phyloP scores from a whole-genome alignment of 1,284 basidiomycete genomes.

The Leccinum pachyderme region DNA sequence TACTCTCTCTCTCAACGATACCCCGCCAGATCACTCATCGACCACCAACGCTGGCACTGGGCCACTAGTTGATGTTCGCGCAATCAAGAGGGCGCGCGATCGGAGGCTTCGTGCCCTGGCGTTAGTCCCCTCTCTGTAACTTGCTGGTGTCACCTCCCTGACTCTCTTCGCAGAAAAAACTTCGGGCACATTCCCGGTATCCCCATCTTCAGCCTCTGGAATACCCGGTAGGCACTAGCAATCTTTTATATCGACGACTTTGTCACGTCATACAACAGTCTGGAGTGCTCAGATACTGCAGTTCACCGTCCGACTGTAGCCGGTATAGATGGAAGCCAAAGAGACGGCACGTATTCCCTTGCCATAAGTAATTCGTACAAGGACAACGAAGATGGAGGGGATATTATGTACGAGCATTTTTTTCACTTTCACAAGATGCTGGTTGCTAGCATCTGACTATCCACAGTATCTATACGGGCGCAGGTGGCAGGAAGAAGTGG shows the following conservation, averaged over 20 bases:
- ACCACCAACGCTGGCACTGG: not conserved
- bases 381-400: slow-evolving; percentile 27
- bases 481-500: slow-evolving; percentile 19
- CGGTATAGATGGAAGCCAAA: slow-evolving; percentile 21
- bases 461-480: slow-evolving; percentile 29
- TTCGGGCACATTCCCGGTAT: slow-evolving; percentile 23
- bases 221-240: slow-evolving; percentile 11
- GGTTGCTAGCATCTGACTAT: slow-evolving; percentile 1
- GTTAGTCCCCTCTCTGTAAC: slow-evolving; percentile 8
- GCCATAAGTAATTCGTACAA: slow-evolving; percentile 19
- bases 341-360: slow-evolving; percentile 21
- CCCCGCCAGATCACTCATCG: not conserved
- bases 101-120: not conserved
- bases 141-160: not conserved
- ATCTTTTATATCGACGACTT: not conserved
- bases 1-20: not conserved
- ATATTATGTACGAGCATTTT: slow-evolving; percentile 24
- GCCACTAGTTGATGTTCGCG: not conserved
- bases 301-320: slow-evolving; percentile 18
- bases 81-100: not conserved
- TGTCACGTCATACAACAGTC: slow-evolving; percentile 5
- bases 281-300: slow-evolving; percentile 10
- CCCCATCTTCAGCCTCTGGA: slow-evolving; percentile 20
- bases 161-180: slow-evolving; percentile 6
- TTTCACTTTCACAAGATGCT: not conserved